These are phyloP conservation scores for Coniophora puteana DNA, from an alignment of 1,284 basidiomycete genomes.

Conservation along the genomic window DNA sequence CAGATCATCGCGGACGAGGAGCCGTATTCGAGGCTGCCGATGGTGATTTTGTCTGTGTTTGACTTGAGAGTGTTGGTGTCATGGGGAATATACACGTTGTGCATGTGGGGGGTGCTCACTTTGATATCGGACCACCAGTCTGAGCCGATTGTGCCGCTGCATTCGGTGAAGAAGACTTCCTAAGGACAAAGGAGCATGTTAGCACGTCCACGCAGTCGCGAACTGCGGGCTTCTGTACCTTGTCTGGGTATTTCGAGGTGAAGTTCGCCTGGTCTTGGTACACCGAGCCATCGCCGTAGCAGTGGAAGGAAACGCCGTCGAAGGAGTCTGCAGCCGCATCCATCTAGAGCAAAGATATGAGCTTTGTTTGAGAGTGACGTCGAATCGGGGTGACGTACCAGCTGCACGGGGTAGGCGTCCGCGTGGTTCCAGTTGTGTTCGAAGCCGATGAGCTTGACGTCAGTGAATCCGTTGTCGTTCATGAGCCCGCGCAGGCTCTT, in stretches of 20 bases:
- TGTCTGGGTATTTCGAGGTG: slow-evolving; percentile 39
- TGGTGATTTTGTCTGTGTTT: slow-evolving; percentile 42
- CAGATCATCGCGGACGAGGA: slow-evolving; percentile 34
- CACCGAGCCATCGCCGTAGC: slow-evolving; percentile 42
- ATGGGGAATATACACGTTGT: too few relatives aligned
- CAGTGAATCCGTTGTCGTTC: slow-evolving; percentile 40
- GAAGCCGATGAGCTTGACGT: slow-evolving; percentile 43
- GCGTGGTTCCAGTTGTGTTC: slow-evolving; percentile 52
- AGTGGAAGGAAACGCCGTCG: slow-evolving; percentile 48
- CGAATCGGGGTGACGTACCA: slow-evolving; percentile 33
- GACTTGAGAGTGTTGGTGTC: too few relatives aligned
- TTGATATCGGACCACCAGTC: slow-evolving; percentile 81
- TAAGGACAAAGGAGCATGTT: slow-evolving; percentile 4
- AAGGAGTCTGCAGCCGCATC: slow-evolving; percentile 42
- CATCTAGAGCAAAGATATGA: slow-evolving; percentile 36
- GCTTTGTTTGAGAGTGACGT: slow-evolving; percentile 1
- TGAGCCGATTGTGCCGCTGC: slow-evolving; percentile 44
- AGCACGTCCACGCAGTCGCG: not conserved
- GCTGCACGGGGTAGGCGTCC: slow-evolving; percentile 41
- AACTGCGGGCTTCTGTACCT: slow-evolving; percentile 22
- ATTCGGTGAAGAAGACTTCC: slow-evolving; percentile 51
- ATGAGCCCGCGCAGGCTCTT: slow-evolving; percentile 38
- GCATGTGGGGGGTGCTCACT: too few relatives aligned
- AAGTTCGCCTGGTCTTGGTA: slow-evolving; percentile 40
- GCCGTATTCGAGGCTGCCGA: slow-evolving; percentile 29